A percentile compares a stretch with the other conserved stretches of the same genome.
These are phyloP conservation scores for Acanthamoeba healyi DNA, from an alignment of 208 protist species.

Conservation along the genomic window DNA sequence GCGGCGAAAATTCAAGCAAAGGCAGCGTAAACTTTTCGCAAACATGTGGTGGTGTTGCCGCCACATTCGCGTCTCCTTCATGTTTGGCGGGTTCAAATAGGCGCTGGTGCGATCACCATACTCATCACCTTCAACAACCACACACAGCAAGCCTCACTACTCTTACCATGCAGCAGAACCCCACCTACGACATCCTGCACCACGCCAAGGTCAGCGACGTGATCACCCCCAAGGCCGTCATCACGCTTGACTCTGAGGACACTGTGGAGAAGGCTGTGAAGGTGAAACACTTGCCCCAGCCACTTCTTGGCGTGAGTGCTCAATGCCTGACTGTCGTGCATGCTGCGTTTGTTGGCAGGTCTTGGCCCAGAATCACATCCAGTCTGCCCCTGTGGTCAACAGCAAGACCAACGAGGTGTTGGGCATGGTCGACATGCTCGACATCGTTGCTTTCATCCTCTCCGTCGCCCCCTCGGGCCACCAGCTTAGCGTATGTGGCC, in stretches of 20 bases:
- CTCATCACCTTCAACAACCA: neutral
- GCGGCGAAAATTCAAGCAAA: neutral
- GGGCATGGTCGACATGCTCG: slow-evolving; percentile 73
- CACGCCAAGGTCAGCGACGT: slow-evolving; percentile 50
- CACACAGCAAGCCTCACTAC: neutral
- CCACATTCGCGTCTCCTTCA: neutral
- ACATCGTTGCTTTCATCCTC: slow-evolving; percentile 65
- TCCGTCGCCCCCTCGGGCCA: slow-evolving; percentile 34
- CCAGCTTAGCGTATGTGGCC: slow-evolving; percentile 3
- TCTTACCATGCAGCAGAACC: slow-evolving; percentile 34
- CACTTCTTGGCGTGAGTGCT: neutral
- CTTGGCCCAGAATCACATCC: slow-evolving; percentile 46
- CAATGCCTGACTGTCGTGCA: neutral
- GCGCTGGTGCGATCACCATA: neutral
- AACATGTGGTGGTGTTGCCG: neutral
- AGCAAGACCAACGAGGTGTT: slow-evolving; percentile 69
- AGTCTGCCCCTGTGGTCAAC: slow-evolving; percentile 69
- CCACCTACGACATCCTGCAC: slow-evolving; percentile 56
- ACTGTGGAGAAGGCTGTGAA: slow-evolving; percentile 67
- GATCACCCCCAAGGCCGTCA: slow-evolving; percentile 27
- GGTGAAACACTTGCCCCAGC: neutral
- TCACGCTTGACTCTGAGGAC: slow-evolving; percentile 20
- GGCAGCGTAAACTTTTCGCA: neutral
- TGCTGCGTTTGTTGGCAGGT: neutral
- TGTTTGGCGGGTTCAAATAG: neutral